These are phyloP conservation scores for Artemisia tridentata DNA, from an alignment of 129 eudicot species.

Conservation along the genomic window DNA sequence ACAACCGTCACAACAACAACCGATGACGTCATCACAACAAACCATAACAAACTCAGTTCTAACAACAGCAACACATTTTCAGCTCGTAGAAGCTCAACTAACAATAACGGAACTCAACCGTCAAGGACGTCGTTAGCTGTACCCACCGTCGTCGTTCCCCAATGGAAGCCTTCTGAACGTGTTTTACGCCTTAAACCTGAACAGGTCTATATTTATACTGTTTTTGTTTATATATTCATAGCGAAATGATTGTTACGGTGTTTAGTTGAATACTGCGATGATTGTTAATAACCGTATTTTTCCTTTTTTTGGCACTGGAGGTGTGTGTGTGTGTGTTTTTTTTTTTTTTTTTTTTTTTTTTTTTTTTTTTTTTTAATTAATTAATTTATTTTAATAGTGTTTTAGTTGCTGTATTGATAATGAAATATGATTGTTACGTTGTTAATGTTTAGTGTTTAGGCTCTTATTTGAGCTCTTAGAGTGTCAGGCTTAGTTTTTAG, in stretches of 20 bases:
- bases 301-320: no score
- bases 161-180: constrained; percentile 86
- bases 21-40: constrained; percentile 32
- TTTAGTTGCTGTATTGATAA: neutral
- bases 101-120: constrained; percentile 33
- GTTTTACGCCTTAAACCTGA: constrained; percentile 68
- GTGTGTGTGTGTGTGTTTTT: no score
- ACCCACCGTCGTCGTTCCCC: constrained; percentile 52
- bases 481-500: neutral
- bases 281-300: neutral
- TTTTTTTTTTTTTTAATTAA: no score
- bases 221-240: neutral
- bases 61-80: constrained; percentile 36
- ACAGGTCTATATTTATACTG: constrained; percentile 41
- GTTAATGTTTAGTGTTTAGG: constrained; percentile 21
- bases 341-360: no score
- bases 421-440: constrained; percentile 9
- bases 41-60: constrained; percentile 33
- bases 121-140: constrained; percentile 35
- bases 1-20: constrained; percentile 17
- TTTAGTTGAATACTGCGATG: no score
- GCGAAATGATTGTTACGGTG: neutral
- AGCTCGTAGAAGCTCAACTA: constrained; percentile 59
- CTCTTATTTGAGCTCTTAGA: constrained; percentile 24
- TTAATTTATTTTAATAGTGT: no score